Base-by-base conservation (phyloP, 2,329 filamentous ascomycete species). In the Talaromyces sp. region DNA sequence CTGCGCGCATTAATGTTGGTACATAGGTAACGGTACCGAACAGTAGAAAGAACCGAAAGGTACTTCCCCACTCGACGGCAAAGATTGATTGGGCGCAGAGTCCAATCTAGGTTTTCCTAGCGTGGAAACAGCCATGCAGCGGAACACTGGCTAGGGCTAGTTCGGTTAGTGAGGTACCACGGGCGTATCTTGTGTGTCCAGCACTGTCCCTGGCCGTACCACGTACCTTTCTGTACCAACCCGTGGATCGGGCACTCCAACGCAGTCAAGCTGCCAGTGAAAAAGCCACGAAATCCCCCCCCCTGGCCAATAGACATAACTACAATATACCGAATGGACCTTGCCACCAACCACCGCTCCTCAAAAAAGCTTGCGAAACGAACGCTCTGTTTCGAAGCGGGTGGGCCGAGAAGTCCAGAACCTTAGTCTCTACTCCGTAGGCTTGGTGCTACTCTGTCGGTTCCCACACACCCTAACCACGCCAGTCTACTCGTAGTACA, bases 331-430 rank as follows among this genome's bases (percentile, higher is more conserved):
- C n/a, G 3, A 56, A 35, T 22, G 50, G 50, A 17, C 5, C 27
- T 37, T n/a, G 50, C 41, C 41, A 49, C 62, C 49, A 49, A 22
- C n/a, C 27, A 13, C 2, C 11, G 5, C n/a, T 41, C 43, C 22
- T 37, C 57, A 37, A 19, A 37, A 31, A 37, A 22, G 50, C 45
- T 19, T 45, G 47, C 62, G 31, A 63, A 58, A 58, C 41, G 52
- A 49, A 58, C 56, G 35, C 35, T 60, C 37, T 5, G 47, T 60
- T 45, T 60, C 33, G 49, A 45, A 37, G 7, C 56, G 62, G 62
- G 27, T 22, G 39, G 43, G 27, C 57, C 41, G 43, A 31, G 5
- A 9, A 61, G 60, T 52, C 60, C 60, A 62, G 60, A 62, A 49
- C 22, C 22, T 22, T 22, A 22, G 22, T 22, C 22, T 22, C 22